Percentiles rank a stretch among this genome's conserved stretches.
Conservation (phyloP, 2,329 filamentous ascomycete genomes). For the Tolypocladium sp. region DNA sequence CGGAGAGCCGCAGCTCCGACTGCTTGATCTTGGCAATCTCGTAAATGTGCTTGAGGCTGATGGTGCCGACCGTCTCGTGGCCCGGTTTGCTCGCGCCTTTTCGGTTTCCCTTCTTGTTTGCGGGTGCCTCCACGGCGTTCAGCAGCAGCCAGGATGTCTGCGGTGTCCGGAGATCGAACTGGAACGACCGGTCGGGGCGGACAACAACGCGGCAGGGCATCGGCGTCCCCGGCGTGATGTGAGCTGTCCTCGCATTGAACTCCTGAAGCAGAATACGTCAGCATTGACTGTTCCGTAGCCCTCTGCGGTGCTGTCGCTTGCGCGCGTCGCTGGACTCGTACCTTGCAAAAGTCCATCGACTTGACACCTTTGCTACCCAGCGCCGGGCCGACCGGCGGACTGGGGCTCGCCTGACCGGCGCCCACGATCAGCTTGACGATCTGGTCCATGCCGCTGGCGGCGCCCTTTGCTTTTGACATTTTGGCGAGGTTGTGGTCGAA, state of each 20-base stretch:
- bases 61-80: conserved; percentile 68
- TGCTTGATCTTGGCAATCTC: conserved; percentile 98
- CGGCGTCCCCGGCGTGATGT: conserved; percentile 74
- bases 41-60: conserved; percentile 92
- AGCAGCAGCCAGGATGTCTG: conserved; percentile 88
- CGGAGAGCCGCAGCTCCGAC: conserved; percentile 63
- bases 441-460: conserved; percentile 44
- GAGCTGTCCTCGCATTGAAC: conserved; percentile 89
- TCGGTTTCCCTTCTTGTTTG: conserved; percentile 65
- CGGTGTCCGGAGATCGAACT: conserved; percentile 87
- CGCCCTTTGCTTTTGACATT: conserved; percentile 44
- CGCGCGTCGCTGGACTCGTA: conserved; percentile 23
- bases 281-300: conserved; percentile 2
- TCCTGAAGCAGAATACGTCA: conserved; percentile 48
- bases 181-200: conserved; percentile 84
- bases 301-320: neutral
- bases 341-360: conserved; percentile 99
- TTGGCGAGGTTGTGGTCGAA: conserved; percentile 11
- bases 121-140: conserved; percentile 67
- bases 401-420: conserved; percentile 88
- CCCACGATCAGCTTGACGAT: conserved; percentile 97
- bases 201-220: conserved; percentile 87
- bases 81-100: conserved; percentile 70
- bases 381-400: conserved; percentile 91
- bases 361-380: conserved; percentile 97